Evolutionary conservation across 257 asterid genomes (phyloP).

Genomic region (Craterostigma plantagineum): DNA sequence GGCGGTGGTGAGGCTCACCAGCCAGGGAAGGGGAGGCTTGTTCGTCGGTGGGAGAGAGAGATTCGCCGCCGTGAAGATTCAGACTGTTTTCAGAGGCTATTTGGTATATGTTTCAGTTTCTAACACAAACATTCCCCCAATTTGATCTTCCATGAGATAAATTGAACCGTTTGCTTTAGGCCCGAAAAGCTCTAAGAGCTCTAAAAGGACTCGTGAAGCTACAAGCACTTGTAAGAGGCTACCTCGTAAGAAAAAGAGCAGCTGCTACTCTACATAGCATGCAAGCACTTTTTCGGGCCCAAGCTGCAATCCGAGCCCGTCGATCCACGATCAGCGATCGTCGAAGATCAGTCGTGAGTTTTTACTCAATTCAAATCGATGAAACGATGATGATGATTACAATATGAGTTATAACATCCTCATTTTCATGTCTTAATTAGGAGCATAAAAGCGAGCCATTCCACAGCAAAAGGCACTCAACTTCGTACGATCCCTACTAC

Average conservation of each 20-base stretch:
- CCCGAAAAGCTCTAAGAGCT: conserved; percentile 77
- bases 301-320: conserved; percentile 32
- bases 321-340: conserved; percentile 14
- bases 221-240: conserved; percentile 78
- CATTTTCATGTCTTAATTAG: background rate
- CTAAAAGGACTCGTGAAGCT: conserved; percentile 67
- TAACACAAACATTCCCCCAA: too few species aligned
- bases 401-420: background rate
- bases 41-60: conserved; percentile 37
- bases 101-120: too few species aligned
- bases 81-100: conserved; percentile 59
- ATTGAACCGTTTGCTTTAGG: conserved; percentile 29
- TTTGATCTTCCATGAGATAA: too few species aligned
- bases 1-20: conserved; percentile 70
- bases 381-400: too few species aligned
- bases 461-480: conserved; percentile 50
- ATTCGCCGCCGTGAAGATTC: conserved; percentile 63
- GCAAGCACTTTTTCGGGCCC: conserved; percentile 90
- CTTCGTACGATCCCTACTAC: conserved; percentile 22
- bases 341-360: conserved; percentile 46
- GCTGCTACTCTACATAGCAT: conserved; percentile 78
- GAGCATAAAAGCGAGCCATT: conserved; percentile 55
- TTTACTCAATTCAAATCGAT: too few species aligned
- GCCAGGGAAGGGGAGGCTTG: conserved; percentile 40
- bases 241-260: conserved; percentile 63